Evolutionary conservation across 441 rosid species (phyloP).

Genomic region (Pelargonium myrrhifolium): DNA sequence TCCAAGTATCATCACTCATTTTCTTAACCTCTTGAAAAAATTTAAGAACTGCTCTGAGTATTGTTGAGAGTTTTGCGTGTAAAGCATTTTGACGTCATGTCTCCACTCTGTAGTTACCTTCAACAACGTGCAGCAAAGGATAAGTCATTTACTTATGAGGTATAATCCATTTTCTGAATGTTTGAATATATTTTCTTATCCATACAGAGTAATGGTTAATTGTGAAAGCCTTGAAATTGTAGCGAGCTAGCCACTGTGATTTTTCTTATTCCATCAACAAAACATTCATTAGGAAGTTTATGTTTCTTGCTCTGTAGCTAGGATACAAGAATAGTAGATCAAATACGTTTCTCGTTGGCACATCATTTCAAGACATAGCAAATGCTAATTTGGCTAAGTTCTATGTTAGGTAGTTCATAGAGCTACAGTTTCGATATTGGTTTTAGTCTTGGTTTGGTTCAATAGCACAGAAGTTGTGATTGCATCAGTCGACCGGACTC

Average conservation of each 20-base stretch:
- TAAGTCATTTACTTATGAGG: constrained; percentile 83
- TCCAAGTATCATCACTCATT: not conserved
- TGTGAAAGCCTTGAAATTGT: not conserved
- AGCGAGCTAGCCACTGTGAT: no score
- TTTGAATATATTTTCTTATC: not conserved
- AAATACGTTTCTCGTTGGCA: not conserved
- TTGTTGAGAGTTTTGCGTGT: not conserved
- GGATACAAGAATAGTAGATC: not conserved
- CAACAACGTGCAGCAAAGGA: constrained; percentile 64
- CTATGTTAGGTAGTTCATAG: not conserved
- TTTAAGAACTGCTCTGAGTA: not conserved
- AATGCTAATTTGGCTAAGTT: not conserved
- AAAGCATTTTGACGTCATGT: constrained; percentile 10
- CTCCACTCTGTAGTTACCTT: constrained; percentile 65
- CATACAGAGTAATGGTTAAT: not conserved
- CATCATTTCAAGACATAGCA: not conserved
- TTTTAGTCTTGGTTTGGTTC: not conserved
- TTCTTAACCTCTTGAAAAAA: no score
- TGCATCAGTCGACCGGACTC: no score
- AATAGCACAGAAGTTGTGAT: no score
- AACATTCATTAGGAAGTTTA: no score
- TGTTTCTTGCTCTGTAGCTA: not conserved
- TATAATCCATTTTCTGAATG: constrained; percentile 15
- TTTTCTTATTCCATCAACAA: no score
- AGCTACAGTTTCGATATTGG: not conserved